phyloP scores from a whole-genome alignment of 2,329 filamentous ascomycete genomes.

The Thielaviopsis ethacetica region DNA sequence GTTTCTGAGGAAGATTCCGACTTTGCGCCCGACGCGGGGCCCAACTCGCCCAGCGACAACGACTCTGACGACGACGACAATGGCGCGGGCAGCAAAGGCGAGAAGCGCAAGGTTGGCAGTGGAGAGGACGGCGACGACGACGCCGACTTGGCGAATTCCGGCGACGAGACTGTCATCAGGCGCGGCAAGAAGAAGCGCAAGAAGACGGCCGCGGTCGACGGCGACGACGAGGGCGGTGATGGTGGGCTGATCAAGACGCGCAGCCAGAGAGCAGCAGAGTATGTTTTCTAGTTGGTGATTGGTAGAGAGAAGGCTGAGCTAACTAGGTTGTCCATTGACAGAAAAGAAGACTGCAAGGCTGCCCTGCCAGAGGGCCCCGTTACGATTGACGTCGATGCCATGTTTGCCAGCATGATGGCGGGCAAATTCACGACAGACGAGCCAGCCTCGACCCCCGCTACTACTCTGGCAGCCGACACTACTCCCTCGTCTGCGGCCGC shows the following conservation, averaged over 20 bases:
- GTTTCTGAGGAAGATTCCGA: conserved; percentile 59
- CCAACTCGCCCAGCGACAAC: conserved; percentile 23
- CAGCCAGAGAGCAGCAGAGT: conserved; percentile 51
- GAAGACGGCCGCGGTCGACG: conserved; percentile 22
- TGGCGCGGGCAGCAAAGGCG: conserved; percentile 15
- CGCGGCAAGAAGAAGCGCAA: conserved; percentile 38
- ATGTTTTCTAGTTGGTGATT: conserved; percentile 17
- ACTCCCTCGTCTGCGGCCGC: background rate
- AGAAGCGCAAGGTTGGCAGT: conserved; percentile 6
- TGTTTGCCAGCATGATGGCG: conserved; percentile 52
- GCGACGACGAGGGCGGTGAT: conserved; percentile 38
- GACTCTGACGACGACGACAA: conserved; percentile 27
- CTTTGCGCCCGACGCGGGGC: conserved; percentile 41
- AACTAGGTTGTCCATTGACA: conserved; percentile 16
- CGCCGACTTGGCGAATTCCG: conserved; percentile 47
- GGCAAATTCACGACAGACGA: conserved; percentile 16
- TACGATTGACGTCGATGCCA: conserved; percentile 53
- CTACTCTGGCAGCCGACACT: no score
- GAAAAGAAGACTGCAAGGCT: conserved; percentile 40
- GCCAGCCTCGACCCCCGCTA: background rate
- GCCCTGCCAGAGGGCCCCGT: conserved; percentile 38
- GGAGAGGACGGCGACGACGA: conserved; percentile 21
- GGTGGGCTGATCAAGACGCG: conserved; percentile 57
- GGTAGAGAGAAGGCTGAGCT: conserved; percentile 5
- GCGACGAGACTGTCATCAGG: conserved; percentile 54